Base-by-base conservation (phyloP, 176 grass and related monocot genomes). In the Hsuehochloa calcarea region DNA sequence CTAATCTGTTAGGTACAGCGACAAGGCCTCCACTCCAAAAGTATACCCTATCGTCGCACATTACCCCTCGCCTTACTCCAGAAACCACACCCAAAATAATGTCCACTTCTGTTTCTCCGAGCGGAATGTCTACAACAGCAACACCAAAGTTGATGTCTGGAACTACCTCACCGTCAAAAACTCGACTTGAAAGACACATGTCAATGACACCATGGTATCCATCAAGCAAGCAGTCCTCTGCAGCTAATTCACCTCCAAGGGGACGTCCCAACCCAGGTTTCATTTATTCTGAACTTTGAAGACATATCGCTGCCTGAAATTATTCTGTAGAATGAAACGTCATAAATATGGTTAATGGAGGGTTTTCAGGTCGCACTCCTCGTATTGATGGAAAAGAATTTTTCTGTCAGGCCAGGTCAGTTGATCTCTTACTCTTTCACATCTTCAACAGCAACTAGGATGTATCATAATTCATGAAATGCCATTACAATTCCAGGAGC, bases 351-450 rank as follows among this genome's bases (percentile, higher is more conserved):
- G 19, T 47, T 82, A 67, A 31, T 80, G 38, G 72, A 72, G 26
- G 19, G 5, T 17, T 85, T 96, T 88, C 79, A 99, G 97, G 91
- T 86, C 83, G 83, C 10, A 89, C 80, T 75, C 93, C 96, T 84
- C 91, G 89, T 20, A 84, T 99, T 52, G 97, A 94, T 88, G 97
- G 97, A 44, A 99, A 99, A 72, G 97, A 96, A 86, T 99, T 99
- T 76, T 99, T 99, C 80, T 90, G 91, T 17, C 93, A 94, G 81
- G 97, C 93, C 77, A 94, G 97, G 97, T 90, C 11, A 66, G 88
- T 89, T 89, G 38, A 68, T 55, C 5, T 61, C 80, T 77, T 51
- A 8, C 14, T 16, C n/a, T 79, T 62, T 9, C 73, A 45, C 43
- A 52, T 23, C 61, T n/a, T 20, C 0, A 65, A 84, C 45, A 22